Percentiles rank a stretch among this genome's conserved stretches.
Evolutionary conservation across 441 rosid genomes (phyloP).

Genomic region (Hura crepitans): DNA sequence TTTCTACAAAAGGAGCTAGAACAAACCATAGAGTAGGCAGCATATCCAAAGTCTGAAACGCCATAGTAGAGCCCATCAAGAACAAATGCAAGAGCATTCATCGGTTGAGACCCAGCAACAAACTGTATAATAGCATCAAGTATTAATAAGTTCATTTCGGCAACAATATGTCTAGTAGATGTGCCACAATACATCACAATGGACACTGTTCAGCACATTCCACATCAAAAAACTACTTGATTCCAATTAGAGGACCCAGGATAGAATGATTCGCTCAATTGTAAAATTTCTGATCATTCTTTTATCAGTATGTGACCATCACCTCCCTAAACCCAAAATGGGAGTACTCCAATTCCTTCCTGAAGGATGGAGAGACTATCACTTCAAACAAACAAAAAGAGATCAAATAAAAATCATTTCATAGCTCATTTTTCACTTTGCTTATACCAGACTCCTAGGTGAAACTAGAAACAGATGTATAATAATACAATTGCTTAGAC

Average conservation of each 20-base stretch:
- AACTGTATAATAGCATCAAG: constrained; percentile 52
- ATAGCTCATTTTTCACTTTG: too few relatives aligned
- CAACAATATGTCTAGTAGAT: neutral
- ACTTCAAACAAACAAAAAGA: neutral
- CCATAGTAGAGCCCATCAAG: constrained; percentile 92
- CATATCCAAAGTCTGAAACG: constrained; percentile 86
- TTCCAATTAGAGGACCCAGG: neutral
- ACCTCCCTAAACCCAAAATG: neutral
- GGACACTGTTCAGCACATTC: neutral
- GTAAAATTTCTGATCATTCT: neutral
- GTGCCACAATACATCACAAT: neutral
- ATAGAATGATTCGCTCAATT: neutral
- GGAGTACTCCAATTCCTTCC: neutral
- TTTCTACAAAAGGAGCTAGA: constrained; percentile 13
- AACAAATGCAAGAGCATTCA: constrained; percentile 88
- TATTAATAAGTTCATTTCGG: constrained; percentile 6
- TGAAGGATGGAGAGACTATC: neutral
- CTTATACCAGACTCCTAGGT: neutral
- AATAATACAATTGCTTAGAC: neutral
- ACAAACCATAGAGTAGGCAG: constrained; percentile 83
- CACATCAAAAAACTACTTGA: neutral
- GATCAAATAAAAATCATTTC: neutral
- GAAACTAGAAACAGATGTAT: neutral
- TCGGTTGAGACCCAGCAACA: constrained; percentile 91
- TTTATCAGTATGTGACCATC: neutral